Conservation (phyloP, 2,329 filamentous ascomycete genomes). For the Aureobasidium sp. region DNA sequence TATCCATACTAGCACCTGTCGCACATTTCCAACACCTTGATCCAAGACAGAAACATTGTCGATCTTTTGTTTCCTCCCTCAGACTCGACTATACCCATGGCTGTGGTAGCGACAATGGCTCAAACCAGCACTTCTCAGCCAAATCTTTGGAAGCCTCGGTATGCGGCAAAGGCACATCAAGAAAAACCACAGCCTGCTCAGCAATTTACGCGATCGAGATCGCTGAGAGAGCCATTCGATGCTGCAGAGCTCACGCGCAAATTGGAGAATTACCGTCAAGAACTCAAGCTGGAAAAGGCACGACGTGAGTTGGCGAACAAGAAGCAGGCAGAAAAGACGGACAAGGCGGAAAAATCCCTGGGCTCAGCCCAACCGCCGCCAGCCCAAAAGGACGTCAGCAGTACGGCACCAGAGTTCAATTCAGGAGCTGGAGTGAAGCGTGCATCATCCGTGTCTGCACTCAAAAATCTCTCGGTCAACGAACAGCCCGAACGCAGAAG, state of each 20-base stretch:
- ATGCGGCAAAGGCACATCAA: constrained; percentile 8
- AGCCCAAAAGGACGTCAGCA: background rate
- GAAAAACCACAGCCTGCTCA: constrained; percentile 10
- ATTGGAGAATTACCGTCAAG: constrained; percentile 17
- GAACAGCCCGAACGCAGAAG: constrained; percentile 3
- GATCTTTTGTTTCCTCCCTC: background rate
- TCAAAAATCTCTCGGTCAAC: background rate
- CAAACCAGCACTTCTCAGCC: constrained; percentile 14
- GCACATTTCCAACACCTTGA: background rate
- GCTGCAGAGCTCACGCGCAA: constrained; percentile 17
- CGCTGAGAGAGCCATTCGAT: constrained; percentile 16
- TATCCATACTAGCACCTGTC: background rate
- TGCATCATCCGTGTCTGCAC: background rate
- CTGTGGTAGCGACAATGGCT: constrained; percentile 10
- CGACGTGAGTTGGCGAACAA: constrained; percentile 7
- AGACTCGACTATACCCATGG: background rate
- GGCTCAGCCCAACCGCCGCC: background rate
- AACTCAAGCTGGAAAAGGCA: constrained; percentile 17
- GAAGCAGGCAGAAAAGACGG: background rate
- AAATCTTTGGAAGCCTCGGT: constrained; percentile 9
- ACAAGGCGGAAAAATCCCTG: background rate
- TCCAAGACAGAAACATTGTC: background rate
- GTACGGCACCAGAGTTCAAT: background rate
- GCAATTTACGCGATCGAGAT: constrained; percentile 5
- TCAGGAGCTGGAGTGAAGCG: background rate